These are phyloP conservation scores for Anisogramma anomala DNA, from an alignment of 2,329 filamentous ascomycete genomes.

Conservation along the genomic window DNA sequence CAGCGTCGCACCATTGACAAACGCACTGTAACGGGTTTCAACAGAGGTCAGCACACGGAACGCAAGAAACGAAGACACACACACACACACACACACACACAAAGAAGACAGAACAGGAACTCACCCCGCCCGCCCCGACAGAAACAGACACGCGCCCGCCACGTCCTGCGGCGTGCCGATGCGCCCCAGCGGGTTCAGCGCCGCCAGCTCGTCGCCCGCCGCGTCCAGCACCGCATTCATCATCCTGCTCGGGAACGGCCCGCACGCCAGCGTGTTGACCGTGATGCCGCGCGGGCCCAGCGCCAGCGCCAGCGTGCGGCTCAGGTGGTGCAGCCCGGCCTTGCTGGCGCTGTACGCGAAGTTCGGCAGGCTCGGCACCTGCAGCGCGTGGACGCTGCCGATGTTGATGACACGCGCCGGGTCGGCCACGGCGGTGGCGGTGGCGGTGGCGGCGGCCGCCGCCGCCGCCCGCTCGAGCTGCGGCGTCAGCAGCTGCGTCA, in stretches of 20 bases:
- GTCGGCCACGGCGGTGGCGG: constrained; percentile 20
- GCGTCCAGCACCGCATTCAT: constrained; percentile 49
- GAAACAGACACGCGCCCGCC: constrained; percentile 59
- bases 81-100: not conserved
- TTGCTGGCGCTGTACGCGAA: constrained; percentile 51
- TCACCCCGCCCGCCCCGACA: constrained; percentile 54
- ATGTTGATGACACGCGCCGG: constrained; percentile 54
- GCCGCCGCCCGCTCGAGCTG: constrained; percentile 39
- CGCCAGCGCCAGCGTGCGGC: constrained; percentile 45
- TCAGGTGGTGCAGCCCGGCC: constrained; percentile 54
- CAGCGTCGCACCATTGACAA: constrained; percentile 54
- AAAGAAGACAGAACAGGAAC: constrained; percentile 12
- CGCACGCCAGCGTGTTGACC: constrained; percentile 59
- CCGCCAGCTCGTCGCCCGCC: constrained; percentile 42
- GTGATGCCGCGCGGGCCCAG: constrained; percentile 50
- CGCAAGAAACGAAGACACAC: not conserved
- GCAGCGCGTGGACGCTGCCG: constrained; percentile 50
- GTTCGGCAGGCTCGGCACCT: constrained; percentile 46
- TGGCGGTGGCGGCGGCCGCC: constrained; percentile 19
- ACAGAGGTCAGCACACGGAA: not conserved
- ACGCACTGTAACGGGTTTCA: constrained; percentile 27
- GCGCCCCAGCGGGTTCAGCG: constrained; percentile 50
- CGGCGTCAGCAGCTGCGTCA: constrained; percentile 50
- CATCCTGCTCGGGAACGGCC: constrained; percentile 60
- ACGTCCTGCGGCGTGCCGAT: constrained; percentile 60